Evolutionary conservation across 108 stramenopile species (phyloP).

Genomic region (Fistulifera pelliculosa): DNA sequence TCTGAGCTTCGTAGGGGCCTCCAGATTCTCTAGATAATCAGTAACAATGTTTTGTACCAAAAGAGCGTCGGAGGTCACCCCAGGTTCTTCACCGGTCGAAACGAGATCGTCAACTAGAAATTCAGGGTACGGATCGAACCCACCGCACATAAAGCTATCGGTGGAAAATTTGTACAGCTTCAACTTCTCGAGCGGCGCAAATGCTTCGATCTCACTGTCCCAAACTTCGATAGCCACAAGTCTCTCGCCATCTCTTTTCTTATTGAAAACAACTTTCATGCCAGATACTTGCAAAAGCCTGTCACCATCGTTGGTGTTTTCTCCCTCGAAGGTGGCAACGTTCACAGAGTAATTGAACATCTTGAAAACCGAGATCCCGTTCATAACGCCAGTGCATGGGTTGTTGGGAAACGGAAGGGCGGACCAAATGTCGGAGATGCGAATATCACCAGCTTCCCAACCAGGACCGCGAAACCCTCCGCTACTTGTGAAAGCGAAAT

Average conservation of each 20-base stretch:
- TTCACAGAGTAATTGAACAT: conserved; percentile 35
- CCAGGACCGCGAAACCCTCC: conserved; percentile 39
- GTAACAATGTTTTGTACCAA: conserved; percentile 25
- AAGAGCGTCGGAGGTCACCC: conserved; percentile 10
- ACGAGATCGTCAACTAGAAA: conserved; percentile 16
- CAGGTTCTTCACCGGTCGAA: conserved; percentile 25
- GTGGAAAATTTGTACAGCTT: conserved; percentile 44
- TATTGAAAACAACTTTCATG: conserved; percentile 39
- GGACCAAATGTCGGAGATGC: conserved; percentile 32
- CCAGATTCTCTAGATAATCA: conserved; percentile 14
- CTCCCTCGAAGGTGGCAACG: conserved; percentile 29
- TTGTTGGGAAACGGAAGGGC: conserved; percentile 34
- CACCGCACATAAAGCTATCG: conserved; percentile 30
- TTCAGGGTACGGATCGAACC: conserved; percentile 24
- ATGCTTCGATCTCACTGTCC: conserved; percentile 18
- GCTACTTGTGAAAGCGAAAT: conserved; percentile 26
- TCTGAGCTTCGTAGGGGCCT: conserved; percentile 19
- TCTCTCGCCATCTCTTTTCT: conserved; percentile 10
- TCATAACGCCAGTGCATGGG: conserved; percentile 34
- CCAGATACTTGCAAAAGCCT: conserved; percentile 42
- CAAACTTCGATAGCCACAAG: conserved; percentile 23
- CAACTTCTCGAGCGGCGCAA: conserved; percentile 30
- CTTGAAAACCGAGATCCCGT: conserved; percentile 23
- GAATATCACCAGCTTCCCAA: conserved; percentile 38
- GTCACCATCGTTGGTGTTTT: conserved; percentile 19